phyloP scores from a whole-genome alignment of 164 flowering plant genomes.

The Houttuynia cordata region DNA sequence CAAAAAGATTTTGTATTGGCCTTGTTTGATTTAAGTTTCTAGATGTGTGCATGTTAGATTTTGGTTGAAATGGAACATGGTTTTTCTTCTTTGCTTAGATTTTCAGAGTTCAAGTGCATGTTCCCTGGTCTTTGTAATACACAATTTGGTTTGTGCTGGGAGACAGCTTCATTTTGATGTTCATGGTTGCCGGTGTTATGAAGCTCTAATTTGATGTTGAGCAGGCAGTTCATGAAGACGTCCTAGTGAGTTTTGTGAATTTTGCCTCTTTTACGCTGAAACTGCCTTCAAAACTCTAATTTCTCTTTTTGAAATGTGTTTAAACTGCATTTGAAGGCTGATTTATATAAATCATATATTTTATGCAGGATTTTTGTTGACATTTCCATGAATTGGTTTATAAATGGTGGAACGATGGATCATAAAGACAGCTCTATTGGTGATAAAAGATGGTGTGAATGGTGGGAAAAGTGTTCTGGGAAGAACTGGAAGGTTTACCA shows the following conservation, averaged over 20 bases:
- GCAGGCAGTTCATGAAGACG: conserved; percentile 11
- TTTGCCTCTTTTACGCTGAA: background rate
- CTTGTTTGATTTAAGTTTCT: background rate
- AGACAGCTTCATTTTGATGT: background rate
- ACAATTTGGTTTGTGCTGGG: too few species aligned
- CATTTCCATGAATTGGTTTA: conserved; percentile 54
- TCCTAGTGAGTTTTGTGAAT: background rate
- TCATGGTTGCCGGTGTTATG: background rate
- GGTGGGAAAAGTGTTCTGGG: conserved; percentile 41
- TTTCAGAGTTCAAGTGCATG: background rate
- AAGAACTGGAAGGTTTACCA: conserved; percentile 33
- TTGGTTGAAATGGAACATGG: too few species aligned
- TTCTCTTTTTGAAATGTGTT: conserved; percentile 32
- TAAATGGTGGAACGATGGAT: conserved; percentile 41
- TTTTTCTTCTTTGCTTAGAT: too few species aligned
- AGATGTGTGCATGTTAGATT: background rate
- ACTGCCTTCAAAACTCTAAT: conserved; percentile 1
- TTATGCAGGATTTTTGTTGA: conserved; percentile 45
- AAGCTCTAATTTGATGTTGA: conserved; percentile 5
- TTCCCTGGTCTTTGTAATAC: background rate
- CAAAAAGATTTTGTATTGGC: background rate
- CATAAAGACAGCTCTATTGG: conserved; percentile 28
- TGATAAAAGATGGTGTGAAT: conserved; percentile 33
- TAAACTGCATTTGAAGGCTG: conserved; percentile 52
- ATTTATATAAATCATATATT: conserved; percentile 45